Conservation (phyloP, 768 basidiomycete genomes). For the Suillus alpinus region DNA sequence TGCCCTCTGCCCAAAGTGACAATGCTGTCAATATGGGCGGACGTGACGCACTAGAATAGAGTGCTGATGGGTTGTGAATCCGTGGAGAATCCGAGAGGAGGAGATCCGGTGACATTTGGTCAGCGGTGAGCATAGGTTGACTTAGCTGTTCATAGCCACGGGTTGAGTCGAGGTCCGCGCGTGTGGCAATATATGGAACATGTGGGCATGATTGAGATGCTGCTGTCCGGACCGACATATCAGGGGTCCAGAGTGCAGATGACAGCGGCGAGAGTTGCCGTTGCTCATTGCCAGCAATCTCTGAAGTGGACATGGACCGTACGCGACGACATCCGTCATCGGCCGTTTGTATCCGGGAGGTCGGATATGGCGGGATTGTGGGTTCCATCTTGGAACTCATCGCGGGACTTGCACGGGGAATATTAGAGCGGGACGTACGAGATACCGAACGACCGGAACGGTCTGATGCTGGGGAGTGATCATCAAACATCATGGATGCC, state of each 20-base stretch:
- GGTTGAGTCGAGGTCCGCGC: conserved; percentile 13
- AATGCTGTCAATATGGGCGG: conserved; percentile 39
- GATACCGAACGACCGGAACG: conserved; percentile 28
- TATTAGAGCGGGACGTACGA: conserved; percentile 22
- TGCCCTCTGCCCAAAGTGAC: conserved; percentile 63
- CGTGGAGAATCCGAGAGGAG: conserved; percentile 31
- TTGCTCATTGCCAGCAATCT: conserved; percentile 23
- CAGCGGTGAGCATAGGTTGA: conserved; percentile 3
- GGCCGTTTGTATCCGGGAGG: conserved; percentile 17
- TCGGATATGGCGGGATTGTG: conserved; percentile 21
- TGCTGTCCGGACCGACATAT: conserved; percentile 21
- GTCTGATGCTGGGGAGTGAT: conserved; percentile 31
- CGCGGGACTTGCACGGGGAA: conserved; percentile 22
- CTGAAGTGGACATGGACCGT: conserved; percentile 30
- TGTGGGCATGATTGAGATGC: conserved; percentile 25
- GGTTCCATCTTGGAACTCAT: conserved; percentile 23
- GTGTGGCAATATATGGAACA: conserved; percentile 22
- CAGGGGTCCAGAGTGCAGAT: conserved; percentile 27
- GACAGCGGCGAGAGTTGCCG: conserved; percentile 32
- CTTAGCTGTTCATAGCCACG: conserved; percentile 2
- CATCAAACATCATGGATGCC: conserved; percentile 36
- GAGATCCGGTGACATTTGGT: conserved; percentile 24
- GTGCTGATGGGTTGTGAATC: conserved; percentile 22
- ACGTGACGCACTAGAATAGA: conserved; percentile 28
- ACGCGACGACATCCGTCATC: conserved; percentile 30